Evolutionary conservation across 2,329 filamentous ascomycete genomes (phyloP), one percentile per base, ranked within the genome.

Genomic region (Fusarium protoensiforme): DNA sequence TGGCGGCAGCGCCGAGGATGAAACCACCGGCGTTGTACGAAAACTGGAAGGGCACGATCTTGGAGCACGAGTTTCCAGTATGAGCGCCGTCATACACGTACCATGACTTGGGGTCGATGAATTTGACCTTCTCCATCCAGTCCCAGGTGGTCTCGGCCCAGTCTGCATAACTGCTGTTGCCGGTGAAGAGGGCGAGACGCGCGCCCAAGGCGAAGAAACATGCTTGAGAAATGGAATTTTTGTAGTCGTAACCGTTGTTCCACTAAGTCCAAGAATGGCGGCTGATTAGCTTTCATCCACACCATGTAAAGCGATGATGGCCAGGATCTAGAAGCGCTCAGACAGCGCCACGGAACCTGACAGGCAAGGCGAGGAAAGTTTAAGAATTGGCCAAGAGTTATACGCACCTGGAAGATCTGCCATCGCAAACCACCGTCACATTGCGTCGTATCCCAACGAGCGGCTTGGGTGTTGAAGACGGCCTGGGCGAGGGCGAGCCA

Each of bases 161-260:
- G 7, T 94, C 89, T 2, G 89, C 87, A 79, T 97, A 97, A 0
- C 93, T 93, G 43, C 86, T 78, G 77, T 97, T 96, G 18, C 90
- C 90, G 0, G 94, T 97, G 80, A 94, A 96, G 27, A 91, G 87
- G 0, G 92, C 93, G 6, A 96, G 85, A 3, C 93, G 90, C 2
- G 93, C 90, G 16, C 86, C 89, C 14, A 91, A 82, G 61, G 90
- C 89, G 78, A 91, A 91, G 81, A 91, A 91, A 68, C 88, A 89
- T 2, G 88, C 89, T 73, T 91, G 89, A 0, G 89, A 90, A 67
- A 91, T 90, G 3, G 89, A 87, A 68, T 91, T 91, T 78, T 91
- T 96, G 87, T 96, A 95, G 76, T 92, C 88, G 82, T 92, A 97
- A 16, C 94, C 95, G 43, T 88, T 90, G 79, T 97, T 96, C 85